Evolutionary conservation across 179 eudicot genomes (phyloP).

Genomic region (Dionaea muscipula): DNA sequence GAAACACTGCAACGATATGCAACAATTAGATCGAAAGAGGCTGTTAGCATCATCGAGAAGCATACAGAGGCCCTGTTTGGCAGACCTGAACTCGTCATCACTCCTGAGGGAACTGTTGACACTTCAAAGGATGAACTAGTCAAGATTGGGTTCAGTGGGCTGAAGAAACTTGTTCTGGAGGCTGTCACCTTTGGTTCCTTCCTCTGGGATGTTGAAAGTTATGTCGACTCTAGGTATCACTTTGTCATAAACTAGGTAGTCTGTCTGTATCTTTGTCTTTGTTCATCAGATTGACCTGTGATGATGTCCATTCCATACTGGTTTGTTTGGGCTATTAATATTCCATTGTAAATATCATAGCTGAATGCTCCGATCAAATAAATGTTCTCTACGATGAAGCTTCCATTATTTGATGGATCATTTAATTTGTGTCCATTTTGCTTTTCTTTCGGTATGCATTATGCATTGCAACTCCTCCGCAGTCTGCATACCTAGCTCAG

Average conservation of each 20-base stretch:
- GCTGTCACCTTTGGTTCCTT: constrained; percentile 92
- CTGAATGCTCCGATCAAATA: no score
- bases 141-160: constrained; percentile 69
- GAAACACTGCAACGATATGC: constrained; percentile 71
- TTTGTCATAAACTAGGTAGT: constrained; percentile 42
- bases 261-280: no score
- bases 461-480: no score
- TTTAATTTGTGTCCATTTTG: no score
- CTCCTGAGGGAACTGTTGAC: constrained; percentile 67
- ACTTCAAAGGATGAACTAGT: constrained; percentile 60
- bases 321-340: no score
- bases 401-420: no score
- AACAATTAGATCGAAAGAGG: constrained; percentile 66
- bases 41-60: constrained; percentile 69
- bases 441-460: no score
- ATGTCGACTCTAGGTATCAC: constrained; percentile 77
- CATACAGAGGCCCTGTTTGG: constrained; percentile 96
- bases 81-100: constrained; percentile 60
- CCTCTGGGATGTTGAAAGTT: constrained; percentile 95
- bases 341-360: no score
- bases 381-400: no score
- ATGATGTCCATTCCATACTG: no score
- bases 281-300: no score
- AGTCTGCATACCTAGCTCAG: no score
- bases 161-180: constrained; percentile 73